Evolutionary conservation across 441 rosid species (phyloP).

Genomic region (Euphorbia corollata): DNA sequence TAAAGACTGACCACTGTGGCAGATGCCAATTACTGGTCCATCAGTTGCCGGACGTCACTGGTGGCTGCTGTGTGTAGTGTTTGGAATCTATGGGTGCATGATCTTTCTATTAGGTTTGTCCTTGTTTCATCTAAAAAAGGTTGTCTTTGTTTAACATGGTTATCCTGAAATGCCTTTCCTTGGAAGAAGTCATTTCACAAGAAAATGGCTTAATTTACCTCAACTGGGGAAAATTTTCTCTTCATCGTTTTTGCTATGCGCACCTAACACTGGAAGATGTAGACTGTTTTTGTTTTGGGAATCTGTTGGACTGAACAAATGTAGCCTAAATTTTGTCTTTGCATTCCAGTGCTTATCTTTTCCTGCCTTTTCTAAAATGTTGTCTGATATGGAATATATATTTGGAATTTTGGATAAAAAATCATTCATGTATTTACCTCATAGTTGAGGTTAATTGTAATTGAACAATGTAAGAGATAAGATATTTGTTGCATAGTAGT

Average conservation of each 20-base stretch:
- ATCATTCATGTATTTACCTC: not conserved
- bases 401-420: not conserved
- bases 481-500: too few species aligned
- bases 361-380: not conserved
- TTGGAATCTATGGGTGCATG: not conserved
- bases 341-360: not conserved
- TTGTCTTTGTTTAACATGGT: not conserved
- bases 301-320: too few species aligned
- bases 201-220: not conserved
- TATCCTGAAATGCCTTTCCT: not conserved
- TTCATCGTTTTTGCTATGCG: too few species aligned
- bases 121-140: too few species aligned
- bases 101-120: not conserved
- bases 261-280: not conserved
- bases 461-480: too few species aligned
- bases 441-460: not conserved
- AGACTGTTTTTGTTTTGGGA: too few species aligned
- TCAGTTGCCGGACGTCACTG: not conserved
- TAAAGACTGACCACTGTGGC: not conserved
- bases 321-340: not conserved
- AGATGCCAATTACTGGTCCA: not conserved
- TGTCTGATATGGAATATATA: not conserved
- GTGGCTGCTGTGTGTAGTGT: not conserved
- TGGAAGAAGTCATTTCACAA: not conserved
- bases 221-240: too few species aligned